These are phyloP conservation scores for Irpex rosettiformis DNA, from an alignment of 1,284 basidiomycete species.

Conservation along the genomic window DNA sequence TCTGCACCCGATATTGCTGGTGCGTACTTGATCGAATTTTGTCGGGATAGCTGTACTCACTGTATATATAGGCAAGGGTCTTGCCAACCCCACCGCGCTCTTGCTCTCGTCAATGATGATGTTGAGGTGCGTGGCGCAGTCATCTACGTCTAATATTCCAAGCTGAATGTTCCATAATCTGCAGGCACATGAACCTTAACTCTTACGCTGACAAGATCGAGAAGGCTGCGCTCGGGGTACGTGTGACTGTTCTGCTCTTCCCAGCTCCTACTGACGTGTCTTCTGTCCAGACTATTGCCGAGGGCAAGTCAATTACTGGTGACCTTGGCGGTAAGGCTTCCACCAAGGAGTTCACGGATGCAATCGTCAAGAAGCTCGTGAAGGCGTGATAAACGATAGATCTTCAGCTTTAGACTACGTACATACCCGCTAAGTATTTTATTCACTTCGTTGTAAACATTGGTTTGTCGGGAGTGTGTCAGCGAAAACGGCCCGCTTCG, in stretches of 20 bases:
- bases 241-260: constrained; percentile 17
- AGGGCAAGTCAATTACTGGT: constrained; percentile 90
- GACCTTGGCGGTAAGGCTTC: constrained; percentile 90
- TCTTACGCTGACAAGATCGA: constrained; percentile 90
- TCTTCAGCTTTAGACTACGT: constrained; percentile 17
- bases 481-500: background rate
- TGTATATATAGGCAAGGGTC: constrained; percentile 74
- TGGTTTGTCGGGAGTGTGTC: background rate
- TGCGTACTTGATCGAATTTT: constrained; percentile 25
- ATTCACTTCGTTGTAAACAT: background rate
- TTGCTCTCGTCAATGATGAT: constrained; percentile 96
- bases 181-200: constrained; percentile 91
- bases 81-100: constrained; percentile 98
- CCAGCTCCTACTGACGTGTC: constrained; percentile 18
- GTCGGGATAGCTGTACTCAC: constrained; percentile 2
- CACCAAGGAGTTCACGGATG: constrained; percentile 84
- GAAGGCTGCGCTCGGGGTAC: constrained; percentile 81
- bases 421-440: constrained; percentile 18
- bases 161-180: constrained; percentile 24
- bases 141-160: background rate
- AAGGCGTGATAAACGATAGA: constrained; percentile 33
- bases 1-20: constrained; percentile 89
- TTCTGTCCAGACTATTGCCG: constrained; percentile 81
- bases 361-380: constrained; percentile 77
- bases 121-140: constrained; percentile 61